Evolutionary conservation across 106 monocot species (phyloP), one percentile per base, ranked within the genome.

Genomic region (Narthecium ossifragum): DNA sequence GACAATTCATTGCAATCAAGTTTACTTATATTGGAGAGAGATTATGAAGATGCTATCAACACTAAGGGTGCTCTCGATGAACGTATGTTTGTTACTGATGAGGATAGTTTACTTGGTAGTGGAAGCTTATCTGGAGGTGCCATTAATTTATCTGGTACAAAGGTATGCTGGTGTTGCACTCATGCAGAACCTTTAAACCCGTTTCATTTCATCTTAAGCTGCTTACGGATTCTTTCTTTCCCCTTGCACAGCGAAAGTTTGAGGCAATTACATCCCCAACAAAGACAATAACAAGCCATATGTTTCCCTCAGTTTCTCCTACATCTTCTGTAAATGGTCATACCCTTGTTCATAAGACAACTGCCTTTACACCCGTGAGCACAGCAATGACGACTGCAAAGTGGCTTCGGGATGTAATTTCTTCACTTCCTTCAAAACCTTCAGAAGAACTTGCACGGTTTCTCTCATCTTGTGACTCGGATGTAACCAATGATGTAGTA

Each of bases 341-440:
- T 66, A 21, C 32, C 64, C 18, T 55, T 53, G 77, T 67, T 27
- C 66, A 46, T 39, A 86, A 70, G 73, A 40, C 77, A 40, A 71
- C 73, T 41, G 50, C 69, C 23, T 59, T 62, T 55, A 84, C 96
- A 43, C 96, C 96, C 51, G 90, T 96, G 53, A 86, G 80, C 75
- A 78, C 84, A 17, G 86, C 96, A 34, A 83, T 96, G 86, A 90
- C 96, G 37, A 90, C 96, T 40, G 96, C 96, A 67, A 96, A 90
- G 60, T 96, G 96, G 96, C 96, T 96, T 27, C 74, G 90, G 3
- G 78, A 55, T 45, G 65, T 82, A 21, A 81, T 90, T 57, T 83
- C 86, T 50, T 84, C 86, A 53, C 86, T 86, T 69, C 60, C 86
- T 70, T 73, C 76, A 55, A 84, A 60, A 59, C 96, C 96, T 66